phyloP scores from a whole-genome alignment of 495 filamentous ascomycete genomes.

The Neurospora sp. region DNA sequence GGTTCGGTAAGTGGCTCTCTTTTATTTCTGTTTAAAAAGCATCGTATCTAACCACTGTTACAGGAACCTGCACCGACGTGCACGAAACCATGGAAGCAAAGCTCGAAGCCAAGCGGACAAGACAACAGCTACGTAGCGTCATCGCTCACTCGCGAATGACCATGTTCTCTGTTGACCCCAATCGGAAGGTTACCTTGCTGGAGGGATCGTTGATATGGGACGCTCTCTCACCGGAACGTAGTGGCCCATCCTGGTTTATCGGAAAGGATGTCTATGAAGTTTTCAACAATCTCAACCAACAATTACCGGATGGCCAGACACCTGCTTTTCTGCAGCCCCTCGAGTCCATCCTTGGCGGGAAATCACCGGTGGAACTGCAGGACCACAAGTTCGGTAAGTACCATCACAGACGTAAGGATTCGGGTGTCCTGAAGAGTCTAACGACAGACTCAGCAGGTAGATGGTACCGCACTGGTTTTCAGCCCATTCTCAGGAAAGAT shows the following conservation, averaged over 20 bases:
- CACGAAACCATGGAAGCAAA: constrained; percentile 53
- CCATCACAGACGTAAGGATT: neutral
- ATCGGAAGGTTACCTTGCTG: constrained; percentile 47
- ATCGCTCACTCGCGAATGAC: constrained; percentile 58
- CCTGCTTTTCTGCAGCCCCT: constrained; percentile 41
- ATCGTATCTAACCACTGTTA: neutral
- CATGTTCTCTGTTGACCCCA: constrained; percentile 53
- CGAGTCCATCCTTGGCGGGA: constrained; percentile 46
- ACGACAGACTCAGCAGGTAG: constrained; percentile 29
- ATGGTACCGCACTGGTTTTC: constrained; percentile 56
- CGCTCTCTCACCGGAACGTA: constrained; percentile 12
- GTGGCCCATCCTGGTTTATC: constrained; percentile 29
- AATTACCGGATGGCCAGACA: constrained; percentile 25
- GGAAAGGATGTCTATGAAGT: constrained; percentile 52
- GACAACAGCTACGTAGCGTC: constrained; percentile 55
- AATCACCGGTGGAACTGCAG: constrained; percentile 35
- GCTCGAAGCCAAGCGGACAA: constrained; percentile 46
- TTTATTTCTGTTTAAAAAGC: neutral
- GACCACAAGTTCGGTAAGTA: constrained; percentile 38
- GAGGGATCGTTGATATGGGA: constrained; percentile 53
- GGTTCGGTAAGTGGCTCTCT: constrained; percentile 45
- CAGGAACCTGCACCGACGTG: constrained; percentile 53
- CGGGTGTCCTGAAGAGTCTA: neutral
- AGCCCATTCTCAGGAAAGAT: constrained; percentile 46
- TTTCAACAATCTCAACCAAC: constrained; percentile 32